Evolutionary conservation across 306 rosid species (phyloP), one percentile per base, ranked within the genome.

Genomic region (Crotalaria pallida): DNA sequence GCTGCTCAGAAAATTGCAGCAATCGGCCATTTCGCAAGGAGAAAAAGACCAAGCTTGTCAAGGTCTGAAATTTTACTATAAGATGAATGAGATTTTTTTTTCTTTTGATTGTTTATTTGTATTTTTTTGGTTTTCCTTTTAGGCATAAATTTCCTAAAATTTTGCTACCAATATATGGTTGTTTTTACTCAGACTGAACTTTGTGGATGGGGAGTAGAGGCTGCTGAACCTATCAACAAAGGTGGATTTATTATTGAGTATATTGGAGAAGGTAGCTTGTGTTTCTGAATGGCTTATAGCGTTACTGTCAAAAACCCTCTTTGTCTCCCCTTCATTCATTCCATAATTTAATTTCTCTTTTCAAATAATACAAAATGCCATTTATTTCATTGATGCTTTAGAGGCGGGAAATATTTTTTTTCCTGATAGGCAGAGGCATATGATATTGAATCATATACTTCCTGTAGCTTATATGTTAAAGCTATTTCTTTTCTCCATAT

Each of bases 141-240:
- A 22, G 59, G 26, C 21, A 27, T 56, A 40, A 41, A 41, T 10
- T 41, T 64, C 4, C 7, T 27, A 29, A 50, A 40, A 26, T 40
- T 47, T 22, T n/a, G n/a, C 51, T 38, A 68, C 53, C 47, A 41
- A 41, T 36, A 34, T 34, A 36, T 36, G 43, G 45, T 67, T 12
- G 12, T 72, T 49, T 36, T 66, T 74, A 69, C 72, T 56, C 92
- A 93, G 98, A 93, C 98, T 13, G 85, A 79, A 78, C 84, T 77
- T 58, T 93, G 98, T 81, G 98, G 98, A 67, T 93, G 98, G 98
- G 98, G 98, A 81, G 98, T 88, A 47, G 97, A 82, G 84, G 93
- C 98, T 0, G 83, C 87, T 11, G 98, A 93, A 82, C 31, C 74
- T 19, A 75, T 93, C 21, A 69, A 79, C 59, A 85, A 88, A 80